phyloP scores from a whole-genome alignment of 345 rosid species.

The Ricinus communis region DNA sequence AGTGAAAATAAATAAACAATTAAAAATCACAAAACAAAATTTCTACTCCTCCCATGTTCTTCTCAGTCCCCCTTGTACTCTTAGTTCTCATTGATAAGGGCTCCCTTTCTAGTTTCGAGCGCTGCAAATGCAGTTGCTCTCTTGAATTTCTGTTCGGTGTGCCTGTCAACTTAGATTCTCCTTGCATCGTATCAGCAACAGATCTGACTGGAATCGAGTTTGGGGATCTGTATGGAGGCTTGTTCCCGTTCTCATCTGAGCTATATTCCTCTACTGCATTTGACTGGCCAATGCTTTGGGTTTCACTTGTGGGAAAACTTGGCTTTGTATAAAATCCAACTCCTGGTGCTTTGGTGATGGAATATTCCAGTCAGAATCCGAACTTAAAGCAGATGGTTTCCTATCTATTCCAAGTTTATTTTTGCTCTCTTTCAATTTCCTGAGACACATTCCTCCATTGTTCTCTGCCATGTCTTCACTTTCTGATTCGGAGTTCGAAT shows the following conservation, averaged over 20 bases:
- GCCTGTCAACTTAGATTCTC: background rate
- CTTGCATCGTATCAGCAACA: background rate
- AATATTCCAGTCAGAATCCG: conserved; percentile 5
- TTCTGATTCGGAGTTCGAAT: conserved; percentile 18
- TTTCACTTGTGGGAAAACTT: background rate
- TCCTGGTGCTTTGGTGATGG: conserved; percentile 5
- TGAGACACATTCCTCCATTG: background rate
- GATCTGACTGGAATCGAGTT: background rate
- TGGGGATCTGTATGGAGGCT: conserved; percentile 13
- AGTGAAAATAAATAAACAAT: background rate
- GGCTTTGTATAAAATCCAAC: background rate
- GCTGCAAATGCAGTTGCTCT: conserved; percentile 3
- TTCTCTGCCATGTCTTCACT: conserved; percentile 9
- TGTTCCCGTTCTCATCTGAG: conserved; percentile 7
- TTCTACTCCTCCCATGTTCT: background rate
- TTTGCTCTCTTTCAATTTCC: conserved; percentile 9
- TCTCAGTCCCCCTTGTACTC: background rate
- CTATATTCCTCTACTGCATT: conserved; percentile 7
- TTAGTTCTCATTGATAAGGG: conserved; percentile 30
- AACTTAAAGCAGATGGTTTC: conserved; percentile 11
- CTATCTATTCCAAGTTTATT: conserved; percentile 7
- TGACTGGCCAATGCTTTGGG: background rate
- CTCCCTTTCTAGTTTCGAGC: conserved; percentile 19
- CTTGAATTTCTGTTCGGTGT: background rate
- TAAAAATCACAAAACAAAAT: background rate